Evolutionary conservation across 2,329 filamentous ascomycete species (phyloP).

Genomic region (Alternaria sp.): DNA sequence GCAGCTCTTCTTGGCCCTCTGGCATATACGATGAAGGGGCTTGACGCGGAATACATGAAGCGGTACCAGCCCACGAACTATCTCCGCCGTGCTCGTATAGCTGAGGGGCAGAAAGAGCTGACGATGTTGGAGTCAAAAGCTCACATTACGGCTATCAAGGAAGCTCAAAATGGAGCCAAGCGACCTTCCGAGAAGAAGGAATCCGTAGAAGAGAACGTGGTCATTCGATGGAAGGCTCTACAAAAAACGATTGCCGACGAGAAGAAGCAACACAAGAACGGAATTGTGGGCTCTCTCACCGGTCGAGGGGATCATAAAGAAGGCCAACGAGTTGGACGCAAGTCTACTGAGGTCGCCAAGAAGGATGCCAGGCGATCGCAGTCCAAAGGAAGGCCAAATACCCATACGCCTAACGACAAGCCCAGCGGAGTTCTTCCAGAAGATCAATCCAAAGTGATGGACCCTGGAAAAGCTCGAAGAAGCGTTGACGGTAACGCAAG

Average conservation of each 20-base stretch:
- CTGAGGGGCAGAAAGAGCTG: conserved; percentile 57
- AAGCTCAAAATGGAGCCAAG: conserved; percentile 8
- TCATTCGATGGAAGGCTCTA: conserved; percentile 31
- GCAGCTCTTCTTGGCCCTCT: conserved; percentile 66
- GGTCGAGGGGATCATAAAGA: conserved; percentile 35
- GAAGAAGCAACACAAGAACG: conserved; percentile 32
- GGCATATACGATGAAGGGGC: conserved; percentile 69
- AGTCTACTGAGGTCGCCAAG: conserved; percentile 24
- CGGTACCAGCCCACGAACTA: conserved; percentile 60
- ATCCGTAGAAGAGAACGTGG: conserved; percentile 42
- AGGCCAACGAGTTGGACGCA: conserved; percentile 36
- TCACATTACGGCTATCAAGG: conserved; percentile 9
- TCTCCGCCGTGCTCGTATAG: conserved; percentile 64
- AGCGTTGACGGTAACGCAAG: conserved; percentile 15
- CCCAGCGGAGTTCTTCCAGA: neutral
- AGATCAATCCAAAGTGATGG: conserved; percentile 8
- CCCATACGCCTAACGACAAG: conserved; percentile 14
- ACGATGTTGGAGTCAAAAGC: conserved; percentile 23
- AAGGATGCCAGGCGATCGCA: conserved; percentile 1
- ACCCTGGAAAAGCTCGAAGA: conserved; percentile 17
- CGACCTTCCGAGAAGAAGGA: conserved; percentile 23
- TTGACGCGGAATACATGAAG: conserved; percentile 66
- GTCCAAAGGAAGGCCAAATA: conserved; percentile 18
- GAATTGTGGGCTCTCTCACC: conserved; percentile 33
- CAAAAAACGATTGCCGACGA: conserved; percentile 32